Evolutionary conservation across 208 protist genomes (phyloP).

Genomic region (Leishmania lainsoni): DNA sequence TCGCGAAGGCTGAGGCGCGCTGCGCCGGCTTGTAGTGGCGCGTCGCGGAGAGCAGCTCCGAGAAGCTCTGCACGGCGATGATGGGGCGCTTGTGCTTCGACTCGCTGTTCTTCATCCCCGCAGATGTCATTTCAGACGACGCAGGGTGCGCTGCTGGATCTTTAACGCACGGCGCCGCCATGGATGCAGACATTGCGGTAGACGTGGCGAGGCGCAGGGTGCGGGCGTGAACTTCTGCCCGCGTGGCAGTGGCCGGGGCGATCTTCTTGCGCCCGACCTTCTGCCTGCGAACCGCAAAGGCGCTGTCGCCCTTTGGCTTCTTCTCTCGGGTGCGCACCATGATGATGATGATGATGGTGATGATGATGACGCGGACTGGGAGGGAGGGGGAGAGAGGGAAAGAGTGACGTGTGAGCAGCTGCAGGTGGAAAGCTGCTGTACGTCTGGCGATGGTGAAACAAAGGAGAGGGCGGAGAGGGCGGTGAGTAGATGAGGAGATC

Average conservation of each 20-base stretch:
- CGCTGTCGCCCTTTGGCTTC: conserved; percentile 83
- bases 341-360: not conserved
- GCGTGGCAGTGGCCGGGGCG: conserved; percentile 72
- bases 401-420: not conserved
- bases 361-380: not conserved
- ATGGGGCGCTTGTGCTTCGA: conserved; percentile 12
- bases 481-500: not conserved
- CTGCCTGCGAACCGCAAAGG: conserved; percentile 73
- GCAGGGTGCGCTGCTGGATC: conserved; percentile 15
- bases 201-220: conserved; percentile 69
- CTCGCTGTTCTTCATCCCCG: not conserved
- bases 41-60: conserved; percentile 52
- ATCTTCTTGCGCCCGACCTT: conserved; percentile 87
- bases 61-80: conserved; percentile 39
- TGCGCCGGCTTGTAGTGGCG: conserved; percentile 70
- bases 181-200: conserved; percentile 34
- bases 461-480: not conserved
- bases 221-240: conserved; percentile 82
- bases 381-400: not conserved
- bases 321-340: conserved; percentile 86
- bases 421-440: not conserved
- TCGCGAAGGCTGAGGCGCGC: conserved; percentile 59
- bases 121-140: conserved; percentile 15
- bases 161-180: conserved; percentile 10
- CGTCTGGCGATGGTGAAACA: not conserved